phyloP scores from a whole-genome alignment of 2,329 filamentous ascomycete genomes.

The Curvularia sp. region DNA sequence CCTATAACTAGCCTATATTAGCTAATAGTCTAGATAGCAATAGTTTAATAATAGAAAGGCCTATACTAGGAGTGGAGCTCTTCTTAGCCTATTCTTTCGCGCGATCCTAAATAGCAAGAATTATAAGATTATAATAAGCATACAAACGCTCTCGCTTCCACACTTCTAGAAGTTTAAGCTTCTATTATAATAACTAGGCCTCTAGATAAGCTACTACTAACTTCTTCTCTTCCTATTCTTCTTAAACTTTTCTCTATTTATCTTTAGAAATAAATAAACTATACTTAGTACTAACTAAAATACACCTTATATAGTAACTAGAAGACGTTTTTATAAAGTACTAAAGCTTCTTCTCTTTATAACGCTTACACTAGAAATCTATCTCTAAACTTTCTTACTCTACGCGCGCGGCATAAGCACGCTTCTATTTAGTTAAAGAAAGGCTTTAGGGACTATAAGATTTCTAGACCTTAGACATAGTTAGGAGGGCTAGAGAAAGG shows the following conservation, averaged over 20 bases:
- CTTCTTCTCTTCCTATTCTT: background rate
- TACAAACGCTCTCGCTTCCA: no score
- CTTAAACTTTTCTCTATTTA: background rate
- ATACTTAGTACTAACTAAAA: background rate
- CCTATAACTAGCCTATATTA: slow-evolving; percentile 4
- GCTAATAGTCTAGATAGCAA: no score
- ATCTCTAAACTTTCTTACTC: no score
- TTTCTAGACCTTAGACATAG: background rate
- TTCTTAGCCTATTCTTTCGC: no score
- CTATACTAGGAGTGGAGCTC: no score
- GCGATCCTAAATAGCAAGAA: background rate
- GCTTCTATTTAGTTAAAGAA: background rate
- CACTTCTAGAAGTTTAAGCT: no score
- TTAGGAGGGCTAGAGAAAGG: background rate
- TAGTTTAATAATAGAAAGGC: no score
- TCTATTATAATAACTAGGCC: background rate
- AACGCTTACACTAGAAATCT: no score
- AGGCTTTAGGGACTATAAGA: background rate
- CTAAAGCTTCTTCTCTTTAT: no score
- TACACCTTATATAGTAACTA: background rate
- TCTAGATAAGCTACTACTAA: background rate
- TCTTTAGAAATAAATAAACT: slow-evolving; percentile 1
- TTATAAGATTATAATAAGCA: no score
- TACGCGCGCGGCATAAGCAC: background rate
- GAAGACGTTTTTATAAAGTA: no score